Conservation (phyloP, 176 grass and related monocot species). For the Leersia perrieri region DNA sequence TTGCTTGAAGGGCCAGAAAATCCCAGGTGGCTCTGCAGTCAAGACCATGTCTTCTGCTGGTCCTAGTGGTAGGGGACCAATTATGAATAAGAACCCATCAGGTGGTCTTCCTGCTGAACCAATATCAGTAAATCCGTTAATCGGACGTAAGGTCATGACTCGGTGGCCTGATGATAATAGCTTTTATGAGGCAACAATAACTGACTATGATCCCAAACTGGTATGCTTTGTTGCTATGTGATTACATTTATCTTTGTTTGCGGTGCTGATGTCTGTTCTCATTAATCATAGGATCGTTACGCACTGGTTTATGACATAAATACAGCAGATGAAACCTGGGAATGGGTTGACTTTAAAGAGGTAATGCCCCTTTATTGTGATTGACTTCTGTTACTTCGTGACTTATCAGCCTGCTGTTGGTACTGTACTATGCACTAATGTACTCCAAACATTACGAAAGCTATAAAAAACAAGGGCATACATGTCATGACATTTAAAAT, state of each 20-base stretch:
- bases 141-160: slow-evolving; percentile 52
- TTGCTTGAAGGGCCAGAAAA: slow-evolving; percentile 53
- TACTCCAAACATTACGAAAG: background rate
- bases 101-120: slow-evolving; percentile 38
- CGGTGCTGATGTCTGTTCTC: background rate
- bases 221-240: slow-evolving; percentile 19
- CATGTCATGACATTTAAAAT: background rate
- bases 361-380: slow-evolving; percentile 29
- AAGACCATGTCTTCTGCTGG: slow-evolving; percentile 58
- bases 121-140: slow-evolving; percentile 33
- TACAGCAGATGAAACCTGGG: slow-evolving; percentile 55
- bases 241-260: slow-evolving; percentile 19
- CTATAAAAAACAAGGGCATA: background rate
- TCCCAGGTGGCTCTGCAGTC: slow-evolving; percentile 36
- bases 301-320: slow-evolving; percentile 61
- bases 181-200: slow-evolving; percentile 64
- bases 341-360: slow-evolving; percentile 67
- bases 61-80: slow-evolving; percentile 52
- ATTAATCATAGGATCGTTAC: slow-evolving; percentile 44
- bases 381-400: background rate
- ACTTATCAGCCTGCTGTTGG: background rate
- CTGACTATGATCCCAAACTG: slow-evolving; percentile 44
- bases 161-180: slow-evolving; percentile 71
- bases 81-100: slow-evolving; percentile 38
- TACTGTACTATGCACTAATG: background rate